These are phyloP conservation scores for Graphium sp. DNA, from an alignment of 2,329 filamentous ascomycete species.

Conservation along the genomic window DNA sequence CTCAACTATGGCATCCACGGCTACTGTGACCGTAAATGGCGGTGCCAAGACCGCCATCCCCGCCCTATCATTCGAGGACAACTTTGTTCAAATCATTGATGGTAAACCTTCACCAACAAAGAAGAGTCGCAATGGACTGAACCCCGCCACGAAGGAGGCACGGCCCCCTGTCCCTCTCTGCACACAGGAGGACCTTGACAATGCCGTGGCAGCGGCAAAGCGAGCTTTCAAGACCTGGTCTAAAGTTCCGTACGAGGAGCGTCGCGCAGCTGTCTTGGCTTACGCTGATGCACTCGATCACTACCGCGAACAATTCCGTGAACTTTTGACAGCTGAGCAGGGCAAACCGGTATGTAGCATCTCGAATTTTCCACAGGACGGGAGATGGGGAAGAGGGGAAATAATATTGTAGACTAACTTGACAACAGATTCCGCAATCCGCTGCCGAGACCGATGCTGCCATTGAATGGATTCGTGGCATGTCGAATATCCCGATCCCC, in stretches of 20 bases:
- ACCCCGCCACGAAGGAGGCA: too few species aligned
- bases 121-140: too few species aligned
- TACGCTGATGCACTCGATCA: constrained; percentile 13
- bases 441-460: constrained; percentile 11
- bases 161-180: constrained; percentile 13
- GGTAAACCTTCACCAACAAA: too few species aligned
- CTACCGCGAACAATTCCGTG: constrained; percentile 8
- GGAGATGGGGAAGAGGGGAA: constrained; percentile 12
- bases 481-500: constrained; percentile 14
- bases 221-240: constrained; percentile 14
- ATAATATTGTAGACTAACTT: too few species aligned
- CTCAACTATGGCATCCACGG: too few species aligned
- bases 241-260: constrained; percentile 10
- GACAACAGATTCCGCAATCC: constrained; percentile 2
- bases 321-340: constrained; percentile 9
- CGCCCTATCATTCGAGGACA: too few species aligned
- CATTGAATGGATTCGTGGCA: constrained; percentile 12
- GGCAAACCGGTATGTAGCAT: constrained; percentile 10
- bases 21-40: too few species aligned
- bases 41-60: too few species aligned
- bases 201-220: constrained; percentile 11
- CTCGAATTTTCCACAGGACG: too few species aligned
- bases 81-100: too few species aligned
- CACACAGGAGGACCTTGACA: constrained; percentile 12
- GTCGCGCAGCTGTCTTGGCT: constrained; percentile 8